Evolutionary conservation across 441 rosid genomes (phyloP).

Genomic region (Adansonia gregorii): DNA sequence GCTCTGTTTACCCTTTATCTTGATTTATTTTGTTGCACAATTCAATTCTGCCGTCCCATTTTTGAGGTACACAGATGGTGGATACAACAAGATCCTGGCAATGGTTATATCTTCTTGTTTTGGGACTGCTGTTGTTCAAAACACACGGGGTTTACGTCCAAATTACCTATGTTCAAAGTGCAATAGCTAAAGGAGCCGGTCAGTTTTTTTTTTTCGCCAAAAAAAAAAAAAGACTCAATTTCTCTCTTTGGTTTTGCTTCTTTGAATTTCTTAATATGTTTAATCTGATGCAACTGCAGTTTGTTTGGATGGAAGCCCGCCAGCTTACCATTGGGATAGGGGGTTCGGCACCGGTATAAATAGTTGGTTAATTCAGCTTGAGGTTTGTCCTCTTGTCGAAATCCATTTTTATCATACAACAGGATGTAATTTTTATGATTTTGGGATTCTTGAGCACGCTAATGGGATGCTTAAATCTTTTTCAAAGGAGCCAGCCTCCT

Average conservation of each 20-base stretch:
- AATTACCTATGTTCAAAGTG: constrained; percentile 63
- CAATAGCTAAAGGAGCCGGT: constrained; percentile 88
- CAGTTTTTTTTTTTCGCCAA: constrained; percentile 16
- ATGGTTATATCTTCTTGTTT: constrained; percentile 47
- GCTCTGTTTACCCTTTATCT: constrained; percentile 1
- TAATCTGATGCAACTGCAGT: constrained; percentile 41
- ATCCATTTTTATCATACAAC: background rate
- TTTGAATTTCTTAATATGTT: constrained; percentile 1
- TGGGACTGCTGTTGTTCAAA: constrained; percentile 43
- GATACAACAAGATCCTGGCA: constrained; percentile 46
- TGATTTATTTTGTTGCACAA: background rate
- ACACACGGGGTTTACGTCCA: constrained; percentile 53
- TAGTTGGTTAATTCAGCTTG: constrained; percentile 71
- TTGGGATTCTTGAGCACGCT: background rate
- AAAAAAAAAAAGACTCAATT: background rate
- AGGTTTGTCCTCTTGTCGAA: constrained; percentile 48
- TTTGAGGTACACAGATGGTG: constrained; percentile 54
- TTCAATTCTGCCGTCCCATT: background rate
- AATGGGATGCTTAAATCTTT: background rate
- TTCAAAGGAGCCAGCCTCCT: background rate
- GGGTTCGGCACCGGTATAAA: constrained; percentile 66
- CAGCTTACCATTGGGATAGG: constrained; percentile 65
- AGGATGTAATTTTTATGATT: background rate
- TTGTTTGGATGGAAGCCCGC: constrained; percentile 77
- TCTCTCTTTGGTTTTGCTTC: background rate